phyloP scores from a whole-genome alignment of 179 eudicot species.

The Beta corolliflora region DNA sequence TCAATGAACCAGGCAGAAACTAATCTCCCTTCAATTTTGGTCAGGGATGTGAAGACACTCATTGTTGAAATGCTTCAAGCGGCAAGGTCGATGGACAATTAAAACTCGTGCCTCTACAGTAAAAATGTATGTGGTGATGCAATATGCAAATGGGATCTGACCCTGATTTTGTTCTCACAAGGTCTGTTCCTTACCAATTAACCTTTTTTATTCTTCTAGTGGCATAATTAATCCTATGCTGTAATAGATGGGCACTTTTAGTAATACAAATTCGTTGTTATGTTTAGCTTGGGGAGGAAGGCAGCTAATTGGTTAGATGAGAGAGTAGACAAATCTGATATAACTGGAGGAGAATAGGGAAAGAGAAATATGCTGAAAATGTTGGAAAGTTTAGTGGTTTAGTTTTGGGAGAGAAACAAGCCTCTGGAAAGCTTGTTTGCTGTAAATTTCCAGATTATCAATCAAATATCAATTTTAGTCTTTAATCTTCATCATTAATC shows the following conservation, averaged over 20 bases:
- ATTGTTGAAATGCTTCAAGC: slow-evolving; percentile 91
- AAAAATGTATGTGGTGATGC: neutral
- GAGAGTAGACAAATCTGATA: too few relatives aligned
- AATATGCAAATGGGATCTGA: neutral
- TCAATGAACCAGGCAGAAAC: neutral
- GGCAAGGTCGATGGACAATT: slow-evolving; percentile 45
- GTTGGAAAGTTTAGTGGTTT: too few relatives aligned
- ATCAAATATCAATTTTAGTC: too few relatives aligned
- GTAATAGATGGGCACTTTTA: neutral
- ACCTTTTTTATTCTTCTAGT: neutral
- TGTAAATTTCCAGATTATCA: too few relatives aligned
- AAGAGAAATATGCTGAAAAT: too few relatives aligned
- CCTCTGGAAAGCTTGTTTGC: too few relatives aligned
- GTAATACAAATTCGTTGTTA: neutral
- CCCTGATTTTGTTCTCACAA: neutral
- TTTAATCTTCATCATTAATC: too few relatives aligned
- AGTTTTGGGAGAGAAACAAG: too few relatives aligned
- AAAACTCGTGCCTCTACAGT: slow-evolving; percentile 15
- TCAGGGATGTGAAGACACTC: slow-evolving; percentile 91
- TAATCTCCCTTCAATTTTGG: neutral
- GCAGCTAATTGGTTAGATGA: too few relatives aligned
- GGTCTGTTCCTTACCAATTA: neutral
- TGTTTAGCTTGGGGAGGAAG: neutral
- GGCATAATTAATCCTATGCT: neutral
- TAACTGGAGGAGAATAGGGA: too few relatives aligned